Evolutionary conservation across 2,329 filamentous ascomycete species (phyloP).

Genomic region (Grosmannia serpens): DNA sequence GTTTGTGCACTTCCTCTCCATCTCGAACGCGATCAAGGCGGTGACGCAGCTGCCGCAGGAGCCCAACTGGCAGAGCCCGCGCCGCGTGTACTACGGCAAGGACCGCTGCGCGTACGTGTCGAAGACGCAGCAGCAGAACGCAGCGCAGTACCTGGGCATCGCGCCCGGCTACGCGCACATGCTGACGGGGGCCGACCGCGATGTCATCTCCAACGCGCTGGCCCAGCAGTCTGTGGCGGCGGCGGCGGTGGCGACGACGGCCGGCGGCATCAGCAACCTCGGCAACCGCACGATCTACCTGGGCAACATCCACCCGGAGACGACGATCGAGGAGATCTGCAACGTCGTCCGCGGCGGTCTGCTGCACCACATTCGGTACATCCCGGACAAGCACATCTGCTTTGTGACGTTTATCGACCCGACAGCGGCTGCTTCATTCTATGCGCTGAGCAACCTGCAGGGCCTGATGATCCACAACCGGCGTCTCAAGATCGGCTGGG

Average conservation of each 20-base stretch:
- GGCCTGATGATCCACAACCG: slow-evolving; percentile 99
- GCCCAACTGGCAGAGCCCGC: slow-evolving; percentile 89
- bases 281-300: slow-evolving; percentile 97
- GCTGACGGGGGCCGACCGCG: slow-evolving; percentile 88
- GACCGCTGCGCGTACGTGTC: slow-evolving; percentile 97
- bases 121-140: slow-evolving; percentile 98
- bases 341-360: slow-evolving; percentile 94
- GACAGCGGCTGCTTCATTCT: slow-evolving; percentile 94
- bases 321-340: slow-evolving; percentile 98
- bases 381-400: slow-evolving; percentile 99
- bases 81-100: slow-evolving; percentile 97
- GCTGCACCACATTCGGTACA: slow-evolving; percentile 96
- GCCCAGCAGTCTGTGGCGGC: slow-evolving; percentile 97
- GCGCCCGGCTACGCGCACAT: slow-evolving; percentile 94
- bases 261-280: slow-evolving; percentile 92
- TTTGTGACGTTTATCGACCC: slow-evolving; percentile 99
- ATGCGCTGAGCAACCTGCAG: slow-evolving; percentile 92
- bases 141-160: slow-evolving; percentile 94
- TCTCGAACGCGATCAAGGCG: slow-evolving; percentile 96
- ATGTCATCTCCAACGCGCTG: slow-evolving; percentile 90
- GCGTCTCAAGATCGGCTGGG: slow-evolving; percentile 96
- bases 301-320: slow-evolving; percentile 97
- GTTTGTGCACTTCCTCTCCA: slow-evolving; percentile 94
- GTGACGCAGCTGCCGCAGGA: slow-evolving; percentile 94
- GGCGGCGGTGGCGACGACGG: slow-evolving; percentile 89